phyloP scores from a whole-genome alignment of 805 yeast species.

The Wickerhamiella lipophila region DNA sequence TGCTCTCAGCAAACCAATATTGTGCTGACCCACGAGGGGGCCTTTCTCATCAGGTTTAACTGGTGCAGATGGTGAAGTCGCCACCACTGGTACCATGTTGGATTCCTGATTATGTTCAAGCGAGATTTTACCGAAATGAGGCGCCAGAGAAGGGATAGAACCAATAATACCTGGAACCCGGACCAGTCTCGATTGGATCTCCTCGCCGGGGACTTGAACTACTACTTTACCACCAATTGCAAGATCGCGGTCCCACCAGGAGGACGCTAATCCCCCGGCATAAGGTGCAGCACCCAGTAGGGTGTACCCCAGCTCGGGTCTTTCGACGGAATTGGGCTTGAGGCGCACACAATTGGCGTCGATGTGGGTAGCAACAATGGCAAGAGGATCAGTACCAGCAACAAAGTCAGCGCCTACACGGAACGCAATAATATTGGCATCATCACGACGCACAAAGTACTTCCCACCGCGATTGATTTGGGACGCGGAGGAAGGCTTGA shows the following conservation, averaged over 20 bases:
- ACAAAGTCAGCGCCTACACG: conserved; percentile 54
- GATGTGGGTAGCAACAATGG: conserved; percentile 54
- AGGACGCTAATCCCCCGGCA: conserved; percentile 47
- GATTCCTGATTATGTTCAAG: conserved; percentile 50
- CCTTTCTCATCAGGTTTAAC: conserved; percentile 37
- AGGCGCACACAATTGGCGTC: conserved; percentile 55
- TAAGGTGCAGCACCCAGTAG: conserved; percentile 71
- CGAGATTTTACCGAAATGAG: conserved; percentile 62
- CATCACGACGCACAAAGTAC: conserved; percentile 61
- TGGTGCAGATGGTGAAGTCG: not conserved
- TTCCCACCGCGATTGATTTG: conserved; percentile 43
- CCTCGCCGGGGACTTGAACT: conserved; percentile 34
- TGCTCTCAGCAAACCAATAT: conserved; percentile 51
- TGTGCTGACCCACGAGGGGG: conserved; percentile 55
- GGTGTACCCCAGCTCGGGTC: conserved; percentile 55
- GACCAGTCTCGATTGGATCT: conserved; percentile 24
- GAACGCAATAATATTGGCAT: conserved; percentile 57
- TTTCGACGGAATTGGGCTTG: conserved; percentile 55
- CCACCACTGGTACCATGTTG: conserved; percentile 57
- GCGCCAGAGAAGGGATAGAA: conserved; percentile 67
- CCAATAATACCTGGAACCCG: conserved; percentile 38
- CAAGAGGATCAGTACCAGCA: conserved; percentile 42
- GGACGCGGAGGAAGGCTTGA: conserved; percentile 47
- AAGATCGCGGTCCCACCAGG: conserved; percentile 75
- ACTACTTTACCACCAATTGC: conserved; percentile 69